These are phyloP conservation scores for Boletellus sp. DNA, from an alignment of 768 basidiomycete genomes.

Conservation along the genomic window DNA sequence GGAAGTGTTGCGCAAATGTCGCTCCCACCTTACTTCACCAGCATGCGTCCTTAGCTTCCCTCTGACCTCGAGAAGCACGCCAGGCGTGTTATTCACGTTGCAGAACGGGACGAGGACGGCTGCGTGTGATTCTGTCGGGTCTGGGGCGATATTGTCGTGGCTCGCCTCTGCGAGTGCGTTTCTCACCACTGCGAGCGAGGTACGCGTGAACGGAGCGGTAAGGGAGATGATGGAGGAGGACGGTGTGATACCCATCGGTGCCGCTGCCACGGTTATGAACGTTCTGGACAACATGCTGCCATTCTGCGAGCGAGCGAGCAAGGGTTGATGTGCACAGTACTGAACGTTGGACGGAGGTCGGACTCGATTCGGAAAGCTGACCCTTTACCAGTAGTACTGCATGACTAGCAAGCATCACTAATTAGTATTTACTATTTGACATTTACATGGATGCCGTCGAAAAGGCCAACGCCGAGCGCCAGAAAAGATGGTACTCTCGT, in stretches of 20 bases:
- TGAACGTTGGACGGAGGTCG: no score
- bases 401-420: no score
- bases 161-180: constrained; percentile 22
- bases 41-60: constrained; percentile 64
- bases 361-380: background rate
- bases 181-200: constrained; percentile 32
- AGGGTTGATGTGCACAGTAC: no score
- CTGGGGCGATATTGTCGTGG: constrained; percentile 15
- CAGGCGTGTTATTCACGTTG: constrained; percentile 63
- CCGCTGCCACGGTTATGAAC: constrained; percentile 16
- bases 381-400: no score
- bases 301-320: constrained; percentile 8
- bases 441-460: constrained; percentile 75
- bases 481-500: constrained; percentile 57
- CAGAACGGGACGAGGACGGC: constrained; percentile 76
- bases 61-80: constrained; percentile 70
- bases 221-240: constrained; percentile 29
- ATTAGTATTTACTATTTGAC: no score
- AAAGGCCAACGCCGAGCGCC: constrained; percentile 68
- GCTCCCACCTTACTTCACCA: constrained; percentile 71
- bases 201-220: constrained; percentile 35
- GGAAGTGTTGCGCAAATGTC: background rate
- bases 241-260: background rate
- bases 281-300: constrained; percentile 28
- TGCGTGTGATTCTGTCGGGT: constrained; percentile 43